Percentiles rank a stretch among this genome's conserved stretches.
These are phyloP conservation scores for Kwoniella europaea DNA, from an alignment of 768 basidiomycete species.

Conservation along the genomic window DNA sequence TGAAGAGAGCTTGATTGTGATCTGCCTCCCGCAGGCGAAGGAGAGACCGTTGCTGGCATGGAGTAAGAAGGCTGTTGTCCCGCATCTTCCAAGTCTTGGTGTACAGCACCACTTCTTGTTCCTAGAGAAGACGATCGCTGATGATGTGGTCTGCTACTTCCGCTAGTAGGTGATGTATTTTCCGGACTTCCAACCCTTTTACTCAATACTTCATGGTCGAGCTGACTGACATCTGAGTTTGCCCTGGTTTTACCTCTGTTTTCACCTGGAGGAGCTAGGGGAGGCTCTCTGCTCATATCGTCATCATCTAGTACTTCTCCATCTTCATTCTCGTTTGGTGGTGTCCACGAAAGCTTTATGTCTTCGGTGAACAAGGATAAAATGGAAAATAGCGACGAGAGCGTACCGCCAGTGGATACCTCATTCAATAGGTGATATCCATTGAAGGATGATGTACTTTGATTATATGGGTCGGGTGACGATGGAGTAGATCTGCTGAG, in stretches of 20 bases:
- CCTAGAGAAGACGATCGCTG: constrained; percentile 17
- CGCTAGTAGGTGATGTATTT: not conserved
- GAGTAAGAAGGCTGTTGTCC: constrained; percentile 11
- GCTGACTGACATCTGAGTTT: constrained; percentile 55
- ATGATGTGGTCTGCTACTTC: not conserved
- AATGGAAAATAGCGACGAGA: constrained; percentile 96
- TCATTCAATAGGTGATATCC: constrained; percentile 96
- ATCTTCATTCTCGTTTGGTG: constrained; percentile 51
- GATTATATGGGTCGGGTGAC: constrained; percentile 36
- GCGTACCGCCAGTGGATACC: constrained; percentile 91
- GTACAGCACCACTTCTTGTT: not conserved
- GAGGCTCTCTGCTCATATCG: not conserved
- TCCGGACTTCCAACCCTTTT: constrained; percentile 24
- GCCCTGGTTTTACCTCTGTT: constrained; percentile 27
- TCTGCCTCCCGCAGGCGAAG: constrained; percentile 17
- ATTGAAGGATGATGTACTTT: constrained; percentile 69
- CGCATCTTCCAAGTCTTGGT: not conserved
- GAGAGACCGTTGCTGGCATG: constrained; percentile 21
- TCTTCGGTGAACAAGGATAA: constrained; percentile 93
- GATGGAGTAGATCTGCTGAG: constrained; percentile 62
- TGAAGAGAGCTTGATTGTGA: constrained; percentile 17
- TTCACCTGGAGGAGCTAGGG: not conserved
- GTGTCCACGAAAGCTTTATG: constrained; percentile 76
- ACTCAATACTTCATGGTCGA: constrained; percentile 40
- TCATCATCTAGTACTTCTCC: constrained; percentile 15